Evolutionary conservation across 306 rosid species (phyloP), one percentile per base, ranked within the genome.

Genomic region (Castanea sativa): DNA sequence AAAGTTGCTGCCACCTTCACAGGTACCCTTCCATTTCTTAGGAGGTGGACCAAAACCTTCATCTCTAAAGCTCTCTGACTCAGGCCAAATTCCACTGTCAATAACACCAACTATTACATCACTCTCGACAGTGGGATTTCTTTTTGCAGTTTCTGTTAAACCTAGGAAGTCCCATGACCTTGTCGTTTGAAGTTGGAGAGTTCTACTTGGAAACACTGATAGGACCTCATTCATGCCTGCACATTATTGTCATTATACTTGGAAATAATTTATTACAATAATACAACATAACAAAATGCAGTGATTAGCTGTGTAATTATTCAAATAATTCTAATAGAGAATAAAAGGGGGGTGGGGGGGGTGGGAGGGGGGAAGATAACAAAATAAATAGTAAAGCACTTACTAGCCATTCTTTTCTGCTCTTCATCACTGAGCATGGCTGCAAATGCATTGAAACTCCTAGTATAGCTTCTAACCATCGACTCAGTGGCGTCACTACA

Each of bases 111-210:
- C 72, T 2, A 84, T 30, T 29, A 56, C 19, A 20, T 76, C 76
- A 67, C 63, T 79, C 11, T 83, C 81, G 18, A 30, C 25, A 0
- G 27, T 1, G 1, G 2, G n/a, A 18, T 13, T 30, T 53, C 73
- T 6, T 45, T 60, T 56, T 21, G 6, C 21, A 18, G 71, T 10
- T 5, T 41, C 27, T 15, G 30, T 45, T 1, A 83, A 61, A 3
- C 86, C 83, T 60, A 83, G 29, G 29, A 83, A 83, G 23, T 83
- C 73, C 83, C 86, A 83, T 1, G 86, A 83, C 14, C 69, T 74
- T 52, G 86, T 78, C 0, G 83, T 83, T 27, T 69, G 69, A 4
- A 10, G 13, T 15, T 45, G 69, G 38, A 58, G 74, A 3, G 75
- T 59, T 69, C 2, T 55, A 10, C 82, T 83, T 74, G 79, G 83